Conservation (phyloP, 2,329 filamentous ascomycete genomes). For the Alternaria brassicae region DNA sequence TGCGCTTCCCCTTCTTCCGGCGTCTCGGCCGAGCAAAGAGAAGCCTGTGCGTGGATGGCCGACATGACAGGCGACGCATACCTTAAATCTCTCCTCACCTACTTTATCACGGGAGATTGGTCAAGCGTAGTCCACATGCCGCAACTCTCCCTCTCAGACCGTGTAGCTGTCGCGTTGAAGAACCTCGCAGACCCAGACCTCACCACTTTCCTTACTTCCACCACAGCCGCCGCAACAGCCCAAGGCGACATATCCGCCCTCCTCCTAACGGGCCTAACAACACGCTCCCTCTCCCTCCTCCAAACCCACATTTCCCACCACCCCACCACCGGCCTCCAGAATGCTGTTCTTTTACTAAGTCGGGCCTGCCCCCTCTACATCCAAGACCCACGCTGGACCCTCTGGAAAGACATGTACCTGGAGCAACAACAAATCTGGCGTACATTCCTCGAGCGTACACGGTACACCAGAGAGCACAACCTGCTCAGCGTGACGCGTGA, state of each 20-base stretch:
- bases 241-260: constrained; percentile 79
- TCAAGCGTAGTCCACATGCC: constrained; percentile 73
- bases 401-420: constrained; percentile 79
- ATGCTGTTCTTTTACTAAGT: constrained; percentile 75
- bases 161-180: constrained; percentile 73
- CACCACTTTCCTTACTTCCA: constrained; percentile 54
- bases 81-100: constrained; percentile 77
- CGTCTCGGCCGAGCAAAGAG: constrained; percentile 65
- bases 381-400: constrained; percentile 74
- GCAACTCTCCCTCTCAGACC: constrained; percentile 76
- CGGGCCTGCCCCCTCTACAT: constrained; percentile 79
- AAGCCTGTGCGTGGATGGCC: constrained; percentile 67
- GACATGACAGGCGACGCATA: constrained; percentile 77
- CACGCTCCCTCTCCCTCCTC: constrained; percentile 75
- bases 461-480: constrained; percentile 79
- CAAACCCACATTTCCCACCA: constrained; percentile 78
- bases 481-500: constrained; percentile 69
- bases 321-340: constrained; percentile 71
- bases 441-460: constrained; percentile 75
- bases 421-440: constrained; percentile 74
- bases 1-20: constrained; percentile 49
- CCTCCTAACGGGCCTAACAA: constrained; percentile 77
- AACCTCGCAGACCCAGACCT: constrained; percentile 69
- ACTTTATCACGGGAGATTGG: constrained; percentile 81
- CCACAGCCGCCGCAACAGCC: constrained; percentile 66